phyloP scores from a whole-genome alignment of 306 rosid species.

The Malus domestica region ASM211411v1 NC_041805.1:33499001-33499500 shows the following conservation, averaged over 20 bases:
- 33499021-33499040: no score
- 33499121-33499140: background rate
- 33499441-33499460: slow-evolving; percentile 40
- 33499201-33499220: slow-evolving; percentile 34
- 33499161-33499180: slow-evolving; percentile 27
- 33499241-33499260: slow-evolving; percentile 36
- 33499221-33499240: slow-evolving; percentile 28
- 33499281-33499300: slow-evolving; percentile 8
- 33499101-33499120: background rate
- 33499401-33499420: slow-evolving; percentile 35
- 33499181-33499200: slow-evolving; percentile 28
- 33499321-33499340: slow-evolving; percentile 26
- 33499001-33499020: no score
- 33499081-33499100: background rate
- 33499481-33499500: slow-evolving; percentile 19
- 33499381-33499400: slow-evolving; percentile 18
- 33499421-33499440: slow-evolving; percentile 26
- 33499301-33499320: slow-evolving; percentile 34
- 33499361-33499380: slow-evolving; percentile 32
- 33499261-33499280: slow-evolving; percentile 19
- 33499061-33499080: no score
- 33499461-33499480: slow-evolving; percentile 30
- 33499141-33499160: slow-evolving; percentile 23
- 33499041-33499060: no score
- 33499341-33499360: slow-evolving; percentile 38